phyloP scores from a whole-genome alignment of 106 monocot species.

The Dendrobium nobile region DNA sequence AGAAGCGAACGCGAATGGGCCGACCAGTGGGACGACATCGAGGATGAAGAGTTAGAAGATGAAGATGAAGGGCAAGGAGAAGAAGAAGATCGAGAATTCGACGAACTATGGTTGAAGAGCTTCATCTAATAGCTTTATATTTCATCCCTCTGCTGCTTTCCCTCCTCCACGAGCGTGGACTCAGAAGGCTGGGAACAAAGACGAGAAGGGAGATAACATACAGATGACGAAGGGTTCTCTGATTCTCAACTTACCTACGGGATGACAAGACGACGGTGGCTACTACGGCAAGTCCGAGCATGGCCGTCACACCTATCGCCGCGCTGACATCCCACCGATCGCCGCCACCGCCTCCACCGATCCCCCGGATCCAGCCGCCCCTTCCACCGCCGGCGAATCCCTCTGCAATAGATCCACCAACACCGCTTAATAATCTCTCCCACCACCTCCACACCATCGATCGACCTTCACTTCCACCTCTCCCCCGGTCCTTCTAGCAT shows the following conservation, averaged over 20 bases:
- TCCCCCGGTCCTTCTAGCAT: neutral
- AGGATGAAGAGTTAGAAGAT: conserved; percentile 17
- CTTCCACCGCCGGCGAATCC: conserved; percentile 3
- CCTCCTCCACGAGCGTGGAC: neutral
- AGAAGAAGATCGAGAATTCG: conserved; percentile 16
- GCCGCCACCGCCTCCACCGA: conserved; percentile 3
- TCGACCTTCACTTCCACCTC: neutral
- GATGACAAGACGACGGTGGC: conserved; percentile 61
- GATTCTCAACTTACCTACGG: conserved; percentile 36
- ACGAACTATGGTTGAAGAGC: conserved; percentile 23
- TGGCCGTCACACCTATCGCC: conserved; percentile 76
- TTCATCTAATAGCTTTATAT: conserved; percentile 15
- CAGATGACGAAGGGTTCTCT: neutral
- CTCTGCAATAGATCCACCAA: neutral
- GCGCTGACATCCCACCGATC: conserved; percentile 56
- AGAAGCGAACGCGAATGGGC: conserved; percentile 35
- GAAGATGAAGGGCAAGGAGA: conserved; percentile 12
- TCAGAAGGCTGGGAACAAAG: neutral
- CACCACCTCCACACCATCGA: conserved; percentile 26
- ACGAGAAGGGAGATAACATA: neutral
- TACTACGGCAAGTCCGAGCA: conserved; percentile 75
- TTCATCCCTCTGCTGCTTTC: neutral
- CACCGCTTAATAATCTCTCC: conserved; percentile 5
- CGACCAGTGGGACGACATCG: conserved; percentile 27
- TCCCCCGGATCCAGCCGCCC: conserved; percentile 14